Evolutionary conservation across 805 yeast genomes (phyloP).

Genomic region (Wickerhamomyces sydowiorum): DNA sequence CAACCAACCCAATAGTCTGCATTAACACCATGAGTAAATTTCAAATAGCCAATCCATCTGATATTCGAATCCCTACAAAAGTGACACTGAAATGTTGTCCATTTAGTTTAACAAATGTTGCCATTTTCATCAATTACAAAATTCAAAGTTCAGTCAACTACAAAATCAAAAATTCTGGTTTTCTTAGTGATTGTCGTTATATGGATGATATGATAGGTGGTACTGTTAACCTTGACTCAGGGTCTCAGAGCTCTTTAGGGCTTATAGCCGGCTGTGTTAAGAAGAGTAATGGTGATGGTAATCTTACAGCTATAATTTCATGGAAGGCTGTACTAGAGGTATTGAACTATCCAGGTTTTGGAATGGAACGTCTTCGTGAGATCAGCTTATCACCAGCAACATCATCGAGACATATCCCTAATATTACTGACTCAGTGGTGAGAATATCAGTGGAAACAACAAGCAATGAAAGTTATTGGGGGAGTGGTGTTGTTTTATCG

Average conservation of each 20-base stretch:
- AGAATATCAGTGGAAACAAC: slow-evolving; percentile 15
- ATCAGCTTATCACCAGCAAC: background rate
- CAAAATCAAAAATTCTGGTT: slow-evolving; percentile 11
- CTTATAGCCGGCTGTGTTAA: slow-evolving; percentile 16
- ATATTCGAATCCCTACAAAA: slow-evolving; percentile 12
- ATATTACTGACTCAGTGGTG: slow-evolving; percentile 11
- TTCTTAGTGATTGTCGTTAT: slow-evolving; percentile 20
- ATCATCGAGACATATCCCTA: background rate
- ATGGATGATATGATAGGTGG: slow-evolving; percentile 24
- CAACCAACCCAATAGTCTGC: slow-evolving; percentile 8
- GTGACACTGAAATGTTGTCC: slow-evolving; percentile 20
- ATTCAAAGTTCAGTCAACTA: slow-evolving; percentile 16
- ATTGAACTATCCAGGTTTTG: background rate
- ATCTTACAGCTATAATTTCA: slow-evolving; percentile 16
- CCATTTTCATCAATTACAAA: slow-evolving; percentile 19
- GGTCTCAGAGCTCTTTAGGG: slow-evolving; percentile 13
- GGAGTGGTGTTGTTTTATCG: slow-evolving; percentile 21
- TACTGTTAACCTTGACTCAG: slow-evolving; percentile 8
- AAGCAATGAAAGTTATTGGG: slow-evolving; percentile 20
- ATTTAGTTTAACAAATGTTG: slow-evolving; percentile 24
- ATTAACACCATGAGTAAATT: slow-evolving; percentile 4
- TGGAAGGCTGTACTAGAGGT: slow-evolving; percentile 18
- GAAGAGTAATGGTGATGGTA: slow-evolving; percentile 25
- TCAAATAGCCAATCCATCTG: background rate
- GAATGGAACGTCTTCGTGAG: too few species aligned